These are phyloP conservation scores for Ophiostoma ulmi DNA, from an alignment of 2,329 filamentous ascomycete genomes.

Conservation along the genomic window DNA sequence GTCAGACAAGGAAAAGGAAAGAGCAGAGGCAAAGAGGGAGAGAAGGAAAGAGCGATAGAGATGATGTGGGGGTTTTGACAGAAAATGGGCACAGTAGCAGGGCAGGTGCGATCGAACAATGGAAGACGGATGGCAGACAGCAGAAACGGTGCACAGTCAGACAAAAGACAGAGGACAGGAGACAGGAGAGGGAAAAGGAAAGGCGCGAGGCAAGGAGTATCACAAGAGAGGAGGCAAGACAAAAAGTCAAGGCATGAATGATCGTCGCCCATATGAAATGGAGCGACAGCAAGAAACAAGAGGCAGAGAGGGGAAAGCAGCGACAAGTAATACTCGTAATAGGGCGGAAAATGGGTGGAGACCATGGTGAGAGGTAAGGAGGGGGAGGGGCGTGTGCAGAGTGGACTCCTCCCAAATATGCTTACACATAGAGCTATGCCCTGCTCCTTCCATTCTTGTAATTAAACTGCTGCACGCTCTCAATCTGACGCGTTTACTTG, in stretches of 20 bases:
- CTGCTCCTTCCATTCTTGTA: not conserved
- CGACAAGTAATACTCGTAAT: not conserved
- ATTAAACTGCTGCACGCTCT: slow-evolving; percentile 1
- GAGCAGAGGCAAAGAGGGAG: not conserved
- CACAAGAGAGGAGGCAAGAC: not conserved
- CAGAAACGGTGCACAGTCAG: slow-evolving; percentile 1
- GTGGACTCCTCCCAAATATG: not conserved
- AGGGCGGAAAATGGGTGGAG: not conserved
- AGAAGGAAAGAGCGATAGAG: not conserved
- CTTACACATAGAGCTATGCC: not conserved
- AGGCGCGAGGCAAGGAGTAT: not conserved
- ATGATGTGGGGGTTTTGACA: not conserved
- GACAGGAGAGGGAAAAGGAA: not conserved
- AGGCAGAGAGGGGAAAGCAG: not conserved
- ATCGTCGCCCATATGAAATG: not conserved
- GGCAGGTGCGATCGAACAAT: slow-evolving; percentile 3
- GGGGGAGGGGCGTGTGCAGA: not conserved
- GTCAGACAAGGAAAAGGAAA: not conserved
- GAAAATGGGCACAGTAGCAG: slow-evolving; percentile 1
- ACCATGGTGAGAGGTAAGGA: not conserved
- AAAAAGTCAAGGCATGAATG: slow-evolving; percentile 2
- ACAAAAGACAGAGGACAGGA: not conserved
- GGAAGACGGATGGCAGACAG: not conserved
- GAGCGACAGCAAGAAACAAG: not conserved
- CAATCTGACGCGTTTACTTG: not conserved